A percentile compares a stretch with the other conserved stretches of the same genome.
phyloP scores from a whole-genome alignment of 179 eudicot genomes.

The Pouteria campechiana region DNA sequence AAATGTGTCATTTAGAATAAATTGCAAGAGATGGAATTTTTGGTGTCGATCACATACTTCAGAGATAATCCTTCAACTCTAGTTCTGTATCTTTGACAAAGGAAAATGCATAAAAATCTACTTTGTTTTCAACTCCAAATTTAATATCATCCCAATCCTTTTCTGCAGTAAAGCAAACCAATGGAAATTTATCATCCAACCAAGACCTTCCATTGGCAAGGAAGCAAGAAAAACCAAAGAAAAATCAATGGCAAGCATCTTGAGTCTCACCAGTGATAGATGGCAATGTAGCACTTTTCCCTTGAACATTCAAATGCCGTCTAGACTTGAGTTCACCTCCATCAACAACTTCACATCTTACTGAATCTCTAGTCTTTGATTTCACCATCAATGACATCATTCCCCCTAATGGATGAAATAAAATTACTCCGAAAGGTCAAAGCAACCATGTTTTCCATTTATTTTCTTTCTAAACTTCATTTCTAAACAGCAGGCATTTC shows the following conservation, averaged over 20 bases:
- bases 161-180: conserved; percentile 25
- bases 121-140: conserved; percentile 92
- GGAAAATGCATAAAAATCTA: conserved; percentile 94
- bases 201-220: neutral
- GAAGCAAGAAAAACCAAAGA: conserved; percentile 1
- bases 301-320: conserved; percentile 92
- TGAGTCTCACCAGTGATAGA: conserved; percentile 99
- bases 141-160: conserved; percentile 99
- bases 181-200: neutral
- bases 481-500: too few species aligned
- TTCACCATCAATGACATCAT: conserved; percentile 89
- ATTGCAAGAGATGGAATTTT: neutral
- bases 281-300: conserved; percentile 94
- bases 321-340: conserved; percentile 95
- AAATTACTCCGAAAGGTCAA: too few species aligned
- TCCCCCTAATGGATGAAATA: too few species aligned
- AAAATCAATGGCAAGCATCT: too few species aligned
- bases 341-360: conserved; percentile 80
- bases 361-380: conserved; percentile 73
- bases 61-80: conserved; percentile 78
- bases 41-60: conserved; percentile 25
- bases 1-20: neutral
- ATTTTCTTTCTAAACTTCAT: too few species aligned
- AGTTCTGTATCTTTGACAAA: conserved; percentile 90
- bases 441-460: too few species aligned